These are phyloP conservation scores for Candida morakotiae DNA, from an alignment of 805 yeast genomes.

Conservation along the genomic window DNA sequence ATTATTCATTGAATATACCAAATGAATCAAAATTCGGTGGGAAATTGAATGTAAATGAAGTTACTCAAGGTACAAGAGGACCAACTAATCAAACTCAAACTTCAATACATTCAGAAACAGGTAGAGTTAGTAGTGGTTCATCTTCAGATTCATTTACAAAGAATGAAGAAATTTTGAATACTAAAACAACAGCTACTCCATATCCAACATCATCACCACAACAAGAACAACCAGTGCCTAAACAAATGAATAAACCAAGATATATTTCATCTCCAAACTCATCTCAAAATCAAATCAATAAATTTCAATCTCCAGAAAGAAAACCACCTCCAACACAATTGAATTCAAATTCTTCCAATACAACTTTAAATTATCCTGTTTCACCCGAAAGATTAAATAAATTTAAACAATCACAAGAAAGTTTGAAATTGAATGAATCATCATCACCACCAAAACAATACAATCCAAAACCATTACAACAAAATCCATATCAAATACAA, in stretches of 20 bases:
- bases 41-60: conserved; percentile 11
- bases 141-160: conserved; percentile 9
- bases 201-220: conserved; percentile 5
- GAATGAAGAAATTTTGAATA: background rate
- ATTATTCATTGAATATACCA: conserved; percentile 7
- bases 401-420: conserved; percentile 4
- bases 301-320: conserved; percentile 9
- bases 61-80: conserved; percentile 14
- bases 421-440: conserved; percentile 11
- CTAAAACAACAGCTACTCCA: too few species aligned
- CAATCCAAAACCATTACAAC: conserved; percentile 12
- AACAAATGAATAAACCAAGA: conserved; percentile 20
- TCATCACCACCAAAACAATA: conserved; percentile 9
- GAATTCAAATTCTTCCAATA: too few species aligned
- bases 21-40: conserved; percentile 7
- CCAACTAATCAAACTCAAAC: conserved; percentile 4
- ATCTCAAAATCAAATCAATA: conserved; percentile 20
- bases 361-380: conserved; percentile 8
- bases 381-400: conserved; percentile 7
- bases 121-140: conserved; percentile 16
- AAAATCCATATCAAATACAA: conserved; percentile 9
- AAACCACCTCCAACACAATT: conserved; percentile 2
- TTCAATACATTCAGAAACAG: conserved; percentile 25
- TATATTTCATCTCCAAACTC: conserved; percentile 29
- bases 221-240: background rate